phyloP scores from a whole-genome alignment of 441 rosid genomes.

The Gossypium laxum region DNA sequence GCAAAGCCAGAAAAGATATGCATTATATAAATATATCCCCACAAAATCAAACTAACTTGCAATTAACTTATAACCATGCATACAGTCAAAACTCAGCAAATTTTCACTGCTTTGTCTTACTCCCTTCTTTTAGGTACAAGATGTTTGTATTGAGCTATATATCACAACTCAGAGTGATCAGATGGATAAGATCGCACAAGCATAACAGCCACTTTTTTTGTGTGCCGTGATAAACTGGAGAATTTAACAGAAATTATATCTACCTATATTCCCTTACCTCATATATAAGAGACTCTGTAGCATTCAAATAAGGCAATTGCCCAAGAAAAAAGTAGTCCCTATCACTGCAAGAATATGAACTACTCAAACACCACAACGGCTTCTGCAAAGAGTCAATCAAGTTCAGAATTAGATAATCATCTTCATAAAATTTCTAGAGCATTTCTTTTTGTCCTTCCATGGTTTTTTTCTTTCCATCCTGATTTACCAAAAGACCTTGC shows the following conservation, averaged over 20 bases:
- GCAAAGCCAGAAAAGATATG: neutral
- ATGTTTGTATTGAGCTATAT: neutral
- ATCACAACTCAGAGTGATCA: neutral
- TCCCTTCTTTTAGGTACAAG: neutral
- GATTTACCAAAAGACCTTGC: neutral
- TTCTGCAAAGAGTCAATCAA: conserved; percentile 40
- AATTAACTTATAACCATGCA: neutral
- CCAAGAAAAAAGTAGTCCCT: conserved; percentile 77
- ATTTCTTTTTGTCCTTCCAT: neutral
- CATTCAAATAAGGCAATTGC: conserved; percentile 75
- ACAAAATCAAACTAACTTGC: neutral
- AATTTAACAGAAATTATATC: neutral
- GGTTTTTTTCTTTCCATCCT: neutral
- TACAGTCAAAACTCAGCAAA: neutral
- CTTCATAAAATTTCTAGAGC: neutral
- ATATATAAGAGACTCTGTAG: conserved; percentile 49
- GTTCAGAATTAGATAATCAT: conserved; percentile 9
- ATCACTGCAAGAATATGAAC: conserved; percentile 52
- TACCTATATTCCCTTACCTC: conserved; percentile 38
- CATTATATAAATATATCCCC: neutral
- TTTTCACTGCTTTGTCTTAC: neutral
- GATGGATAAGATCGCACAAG: neutral
- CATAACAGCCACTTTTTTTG: neutral
- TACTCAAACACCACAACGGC: conserved; percentile 71
- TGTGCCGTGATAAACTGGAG: neutral